Percentiles rank a stretch among this genome's conserved stretches.
Evolutionary conservation across 2,329 filamentous ascomycete genomes (phyloP).

Genomic region (Penicillium hesseltinei): DNA sequence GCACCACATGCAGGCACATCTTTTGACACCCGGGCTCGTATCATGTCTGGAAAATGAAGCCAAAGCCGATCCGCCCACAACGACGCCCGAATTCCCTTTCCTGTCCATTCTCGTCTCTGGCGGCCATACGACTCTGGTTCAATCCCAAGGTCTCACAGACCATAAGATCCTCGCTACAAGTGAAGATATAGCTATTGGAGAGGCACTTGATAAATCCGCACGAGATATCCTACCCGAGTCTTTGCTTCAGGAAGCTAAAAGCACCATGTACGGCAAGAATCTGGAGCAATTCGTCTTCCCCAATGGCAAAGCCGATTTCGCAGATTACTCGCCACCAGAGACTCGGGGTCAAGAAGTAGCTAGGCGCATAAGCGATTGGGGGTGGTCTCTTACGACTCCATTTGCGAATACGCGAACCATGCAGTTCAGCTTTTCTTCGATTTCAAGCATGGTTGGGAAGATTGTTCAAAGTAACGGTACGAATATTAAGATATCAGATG

Average conservation of each 20-base stretch:
- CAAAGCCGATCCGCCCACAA: constrained; percentile 6
- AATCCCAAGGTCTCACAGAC: constrained; percentile 64
- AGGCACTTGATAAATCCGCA: constrained; percentile 84
- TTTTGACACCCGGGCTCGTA: constrained; percentile 79
- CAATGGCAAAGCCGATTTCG: constrained; percentile 36
- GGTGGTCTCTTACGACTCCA: constrained; percentile 70
- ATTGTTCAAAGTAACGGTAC: constrained; percentile 43
- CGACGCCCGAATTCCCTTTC: constrained; percentile 70
- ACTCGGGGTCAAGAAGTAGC: constrained; percentile 60
- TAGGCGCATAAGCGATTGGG: constrained; percentile 50
- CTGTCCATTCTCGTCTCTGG: constrained; percentile 86
- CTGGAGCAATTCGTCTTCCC: constrained; percentile 80
- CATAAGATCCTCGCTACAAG: constrained; percentile 74
- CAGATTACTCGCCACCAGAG: constrained; percentile 57
- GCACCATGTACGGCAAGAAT: constrained; percentile 75
- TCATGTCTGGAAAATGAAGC: constrained; percentile 53
- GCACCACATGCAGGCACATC: constrained; percentile 97
- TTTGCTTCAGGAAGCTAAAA: constrained; percentile 54
- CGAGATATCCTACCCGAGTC: constrained; percentile 68
- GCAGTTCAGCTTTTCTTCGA: constrained; percentile 71
- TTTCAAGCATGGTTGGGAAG: constrained; percentile 64
- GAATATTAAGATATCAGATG: constrained; percentile 44
- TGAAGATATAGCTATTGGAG: constrained; percentile 81
- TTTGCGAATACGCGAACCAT: constrained; percentile 59
- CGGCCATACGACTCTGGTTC: constrained; percentile 84